A percentile compares a stretch with the other conserved stretches of the same genome.
phyloP scores from a whole-genome alignment of 2,329 filamentous ascomycete species.

The Fusarium sterilihyphosum region DNA sequence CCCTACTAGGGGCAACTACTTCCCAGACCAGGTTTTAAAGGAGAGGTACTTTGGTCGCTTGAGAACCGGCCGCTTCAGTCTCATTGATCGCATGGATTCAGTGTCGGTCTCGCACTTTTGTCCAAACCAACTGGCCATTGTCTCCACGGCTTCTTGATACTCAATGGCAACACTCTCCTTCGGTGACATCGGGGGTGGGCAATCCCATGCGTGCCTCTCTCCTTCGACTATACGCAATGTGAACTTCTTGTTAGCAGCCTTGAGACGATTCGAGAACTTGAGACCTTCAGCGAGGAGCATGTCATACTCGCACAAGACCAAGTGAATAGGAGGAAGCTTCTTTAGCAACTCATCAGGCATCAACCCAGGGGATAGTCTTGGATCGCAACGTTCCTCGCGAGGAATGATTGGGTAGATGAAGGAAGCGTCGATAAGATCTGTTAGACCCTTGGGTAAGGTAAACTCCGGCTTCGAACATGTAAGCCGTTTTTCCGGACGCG shows the following conservation, averaged over 20 bases:
- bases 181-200: constrained; percentile 55
- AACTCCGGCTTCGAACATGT: constrained; percentile 64
- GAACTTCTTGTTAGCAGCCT: constrained; percentile 46
- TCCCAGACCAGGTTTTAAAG: constrained; percentile 47
- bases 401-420: constrained; percentile 66
- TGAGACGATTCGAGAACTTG: constrained; percentile 68
- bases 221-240: constrained; percentile 56
- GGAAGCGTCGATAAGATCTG: constrained; percentile 70
- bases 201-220: constrained; percentile 62
- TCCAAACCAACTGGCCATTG: constrained; percentile 55
- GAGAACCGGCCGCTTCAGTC: constrained; percentile 46
- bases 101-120: constrained; percentile 50
- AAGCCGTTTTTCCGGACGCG: constrained; percentile 65
- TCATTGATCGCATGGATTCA: constrained; percentile 50
- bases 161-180: constrained; percentile 58
- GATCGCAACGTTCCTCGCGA: constrained; percentile 58
- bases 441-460: constrained; percentile 66
- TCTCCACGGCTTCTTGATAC: constrained; percentile 55
- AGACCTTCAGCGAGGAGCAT: constrained; percentile 71
- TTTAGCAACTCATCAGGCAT: constrained; percentile 63
- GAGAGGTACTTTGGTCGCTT: constrained; percentile 47
- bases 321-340: constrained; percentile 63
- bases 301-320: constrained; percentile 72
- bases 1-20: constrained; percentile 33
- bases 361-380: constrained; percentile 66